Evolutionary conservation across 257 asterid genomes (phyloP).

Genomic region (Ligustrum vulgare): DNA sequence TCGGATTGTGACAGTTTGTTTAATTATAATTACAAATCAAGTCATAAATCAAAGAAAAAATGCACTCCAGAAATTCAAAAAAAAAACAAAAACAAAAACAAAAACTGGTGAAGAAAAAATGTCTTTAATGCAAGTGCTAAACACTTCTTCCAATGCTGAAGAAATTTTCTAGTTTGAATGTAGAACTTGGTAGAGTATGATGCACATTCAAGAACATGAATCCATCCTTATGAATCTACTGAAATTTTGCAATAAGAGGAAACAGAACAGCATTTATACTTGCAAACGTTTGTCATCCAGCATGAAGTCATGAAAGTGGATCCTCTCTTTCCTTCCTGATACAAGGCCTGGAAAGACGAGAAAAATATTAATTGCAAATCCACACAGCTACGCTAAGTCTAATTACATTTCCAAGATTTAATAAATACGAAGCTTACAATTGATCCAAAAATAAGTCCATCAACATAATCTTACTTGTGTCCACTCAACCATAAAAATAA

Average conservation of each 20-base stretch:
- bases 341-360: constrained; percentile 33
- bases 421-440: constrained; percentile 31
- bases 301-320: constrained; percentile 55
- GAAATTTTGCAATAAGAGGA: constrained; percentile 16
- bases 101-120: not conserved
- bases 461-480: constrained; percentile 57
- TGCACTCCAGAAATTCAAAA: too few species aligned
- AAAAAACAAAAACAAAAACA: not conserved
- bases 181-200: constrained; percentile 8
- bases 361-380: not conserved
- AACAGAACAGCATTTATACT: constrained; percentile 22
- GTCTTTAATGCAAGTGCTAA: not conserved
- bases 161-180: constrained; percentile 13
- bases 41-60: too few species aligned
- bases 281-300: constrained; percentile 41
- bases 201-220: constrained; percentile 11
- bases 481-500: constrained; percentile 58
- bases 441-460: constrained; percentile 49
- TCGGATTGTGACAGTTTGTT: too few species aligned
- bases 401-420: not conserved
- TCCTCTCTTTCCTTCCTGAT: constrained; percentile 49
- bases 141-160: constrained; percentile 6
- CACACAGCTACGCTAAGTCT: not conserved
- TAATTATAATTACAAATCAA: not conserved
- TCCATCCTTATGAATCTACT: constrained; percentile 1